phyloP scores from a whole-genome alignment of 2,329 filamentous ascomycete genomes.

The Biscogniauxia marginata region DNA sequence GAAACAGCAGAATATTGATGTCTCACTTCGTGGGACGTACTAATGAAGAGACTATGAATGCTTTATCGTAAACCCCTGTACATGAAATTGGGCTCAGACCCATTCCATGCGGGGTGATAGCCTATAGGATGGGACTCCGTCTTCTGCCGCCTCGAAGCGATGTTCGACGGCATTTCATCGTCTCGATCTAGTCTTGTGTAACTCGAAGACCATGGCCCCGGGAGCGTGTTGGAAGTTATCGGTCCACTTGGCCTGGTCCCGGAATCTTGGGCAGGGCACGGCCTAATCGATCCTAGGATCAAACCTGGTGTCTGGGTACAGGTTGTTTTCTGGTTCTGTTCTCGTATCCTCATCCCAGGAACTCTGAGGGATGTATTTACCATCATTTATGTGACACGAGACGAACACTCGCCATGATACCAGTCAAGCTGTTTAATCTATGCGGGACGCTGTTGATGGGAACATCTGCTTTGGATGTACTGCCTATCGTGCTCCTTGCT shows the following conservation, averaged over 20 bases:
- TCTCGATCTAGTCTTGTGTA: background rate
- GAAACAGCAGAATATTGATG: background rate
- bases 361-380: background rate
- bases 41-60: background rate
- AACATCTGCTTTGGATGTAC: background rate
- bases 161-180: background rate
- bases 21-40: background rate
- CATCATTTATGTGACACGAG: background rate
- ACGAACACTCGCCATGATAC: background rate
- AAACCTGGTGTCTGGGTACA: background rate
- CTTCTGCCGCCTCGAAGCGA: background rate
- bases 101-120: background rate
- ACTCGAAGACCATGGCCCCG: background rate
- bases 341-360: background rate
- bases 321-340: background rate
- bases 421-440: background rate
- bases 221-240: no score
- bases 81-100: background rate
- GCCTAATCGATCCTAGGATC: background rate
- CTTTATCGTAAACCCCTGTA: background rate
- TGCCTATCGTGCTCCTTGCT: conserved; percentile 2
- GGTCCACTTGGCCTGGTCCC: no score
- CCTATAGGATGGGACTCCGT: background rate
- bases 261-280: background rate
- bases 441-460: background rate